These are phyloP conservation scores for Russula vinacea DNA, from an alignment of 768 basidiomycete genomes.

Conservation along the genomic window DNA sequence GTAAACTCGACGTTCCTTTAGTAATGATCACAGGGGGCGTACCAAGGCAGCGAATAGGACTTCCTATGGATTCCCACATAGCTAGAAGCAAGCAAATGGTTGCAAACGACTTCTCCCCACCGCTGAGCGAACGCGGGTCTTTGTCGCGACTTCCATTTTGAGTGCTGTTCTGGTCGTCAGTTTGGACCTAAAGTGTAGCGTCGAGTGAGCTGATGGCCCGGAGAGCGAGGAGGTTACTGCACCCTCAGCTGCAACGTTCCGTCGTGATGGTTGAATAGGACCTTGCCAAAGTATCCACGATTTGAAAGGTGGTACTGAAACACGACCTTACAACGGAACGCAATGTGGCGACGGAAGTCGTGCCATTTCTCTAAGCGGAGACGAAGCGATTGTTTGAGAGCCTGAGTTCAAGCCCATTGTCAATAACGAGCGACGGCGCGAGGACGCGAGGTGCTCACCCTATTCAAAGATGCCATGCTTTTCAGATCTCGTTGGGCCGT, in stretches of 20 bases:
- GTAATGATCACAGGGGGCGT: slow-evolving; percentile 28
- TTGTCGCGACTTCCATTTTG: slow-evolving; percentile 62
- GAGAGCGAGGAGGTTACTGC: slow-evolving; percentile 12
- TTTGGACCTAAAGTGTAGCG: slow-evolving; percentile 58
- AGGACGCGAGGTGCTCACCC: slow-evolving; percentile 42
- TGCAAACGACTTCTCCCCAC: slow-evolving; percentile 96
- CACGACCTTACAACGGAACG: slow-evolving; percentile 78
- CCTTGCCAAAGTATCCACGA: slow-evolving; percentile 87
- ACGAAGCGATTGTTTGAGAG: slow-evolving; percentile 61
- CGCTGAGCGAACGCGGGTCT: slow-evolving; percentile 82
- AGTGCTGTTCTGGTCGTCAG: slow-evolving; percentile 69
- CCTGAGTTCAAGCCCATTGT: slow-evolving; percentile 41
- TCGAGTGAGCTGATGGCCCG: slow-evolving; percentile 1
- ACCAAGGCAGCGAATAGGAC: slow-evolving; percentile 91
- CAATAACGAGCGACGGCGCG: slow-evolving; percentile 3
- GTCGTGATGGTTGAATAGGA: slow-evolving; percentile 75
- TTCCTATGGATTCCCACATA: slow-evolving; percentile 93
- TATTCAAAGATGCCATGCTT: slow-evolving; percentile 61
- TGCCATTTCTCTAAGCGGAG: slow-evolving; percentile 74
- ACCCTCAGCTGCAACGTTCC: slow-evolving; percentile 66
- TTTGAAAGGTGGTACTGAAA: slow-evolving; percentile 80
- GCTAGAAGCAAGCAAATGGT: slow-evolving; percentile 93
- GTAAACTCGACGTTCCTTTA: slow-evolving; percentile 10
- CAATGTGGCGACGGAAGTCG: slow-evolving; percentile 83
- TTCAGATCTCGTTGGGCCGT: slow-evolving; percentile 60